Conservation (phyloP, 768 basidiomycete species). For the Cystobasidium ongulense region DNA sequence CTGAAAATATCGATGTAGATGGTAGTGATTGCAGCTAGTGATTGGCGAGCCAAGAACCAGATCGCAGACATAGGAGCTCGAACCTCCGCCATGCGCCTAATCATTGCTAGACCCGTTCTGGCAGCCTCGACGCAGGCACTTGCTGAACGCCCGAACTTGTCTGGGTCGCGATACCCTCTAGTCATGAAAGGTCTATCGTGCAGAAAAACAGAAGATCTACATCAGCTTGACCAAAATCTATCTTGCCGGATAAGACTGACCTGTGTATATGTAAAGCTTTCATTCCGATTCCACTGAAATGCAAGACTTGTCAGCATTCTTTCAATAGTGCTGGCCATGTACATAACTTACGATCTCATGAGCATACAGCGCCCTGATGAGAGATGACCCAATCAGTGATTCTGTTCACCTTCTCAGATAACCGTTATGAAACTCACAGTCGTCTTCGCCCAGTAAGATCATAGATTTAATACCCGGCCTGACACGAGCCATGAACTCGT, state of each 20-base stretch:
- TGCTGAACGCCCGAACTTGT: neutral
- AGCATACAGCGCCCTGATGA: slow-evolving; percentile 15
- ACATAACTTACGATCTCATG: neutral
- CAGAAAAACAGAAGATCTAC: neutral
- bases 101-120: neutral
- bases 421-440: neutral
- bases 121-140: slow-evolving; percentile 3
- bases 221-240: neutral
- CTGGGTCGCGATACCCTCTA: neutral
- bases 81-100: neutral
- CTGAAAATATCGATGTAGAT: slow-evolving; percentile 19
- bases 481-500: neutral
- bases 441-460: neutral
- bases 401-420: neutral
- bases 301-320: neutral
- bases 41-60: slow-evolving; percentile 23
- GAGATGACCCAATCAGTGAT: neutral
- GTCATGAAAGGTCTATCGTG: slow-evolving; percentile 1
- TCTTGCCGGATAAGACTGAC: neutral
- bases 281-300: neutral
- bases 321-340: neutral
- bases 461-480: neutral
- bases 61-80: neutral
- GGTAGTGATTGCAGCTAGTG: slow-evolving; percentile 11
- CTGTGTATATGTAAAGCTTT: neutral